Conservation (phyloP, 768 basidiomycete genomes). For the Suillus plorans region DNA sequence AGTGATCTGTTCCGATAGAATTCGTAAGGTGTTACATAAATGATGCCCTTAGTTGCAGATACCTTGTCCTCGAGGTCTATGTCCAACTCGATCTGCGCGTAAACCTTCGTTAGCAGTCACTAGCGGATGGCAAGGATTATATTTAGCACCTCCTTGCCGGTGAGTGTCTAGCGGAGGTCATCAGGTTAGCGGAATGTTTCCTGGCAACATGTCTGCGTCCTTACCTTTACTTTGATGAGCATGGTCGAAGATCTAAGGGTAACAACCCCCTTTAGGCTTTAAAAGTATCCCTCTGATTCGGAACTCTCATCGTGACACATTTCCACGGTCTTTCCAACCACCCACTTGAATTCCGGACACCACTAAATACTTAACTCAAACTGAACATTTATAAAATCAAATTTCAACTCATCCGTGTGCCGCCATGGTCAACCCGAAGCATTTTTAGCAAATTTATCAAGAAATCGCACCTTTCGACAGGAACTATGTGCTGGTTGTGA, state of each 20-base stretch:
- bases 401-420: too few relatives aligned
- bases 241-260: slow-evolving; percentile 36
- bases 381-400: too few relatives aligned
- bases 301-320: not conserved
- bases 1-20: slow-evolving; percentile 57
- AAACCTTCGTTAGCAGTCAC: slow-evolving; percentile 12
- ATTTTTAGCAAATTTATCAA: too few relatives aligned
- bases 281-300: not conserved
- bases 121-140: not conserved
- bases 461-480: too few relatives aligned
- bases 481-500: too few relatives aligned
- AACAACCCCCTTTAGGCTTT: not conserved
- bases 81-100: slow-evolving; percentile 84
- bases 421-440: too few relatives aligned
- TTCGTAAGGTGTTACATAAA: slow-evolving; percentile 3
- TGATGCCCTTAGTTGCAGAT: not conserved
- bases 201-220: slow-evolving; percentile 12
- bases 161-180: slow-evolving; percentile 67
- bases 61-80: slow-evolving; percentile 90
- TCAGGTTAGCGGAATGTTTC: slow-evolving; percentile 1
- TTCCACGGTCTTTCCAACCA: not conserved
- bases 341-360: too few relatives aligned
- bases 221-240: slow-evolving; percentile 90
- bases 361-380: too few relatives aligned
- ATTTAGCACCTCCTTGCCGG: slow-evolving; percentile 86